Evolutionary conservation across 306 rosid species (phyloP), one percentile per base, ranked within the genome.

Genomic region (Prunus fruticosa): DNA sequence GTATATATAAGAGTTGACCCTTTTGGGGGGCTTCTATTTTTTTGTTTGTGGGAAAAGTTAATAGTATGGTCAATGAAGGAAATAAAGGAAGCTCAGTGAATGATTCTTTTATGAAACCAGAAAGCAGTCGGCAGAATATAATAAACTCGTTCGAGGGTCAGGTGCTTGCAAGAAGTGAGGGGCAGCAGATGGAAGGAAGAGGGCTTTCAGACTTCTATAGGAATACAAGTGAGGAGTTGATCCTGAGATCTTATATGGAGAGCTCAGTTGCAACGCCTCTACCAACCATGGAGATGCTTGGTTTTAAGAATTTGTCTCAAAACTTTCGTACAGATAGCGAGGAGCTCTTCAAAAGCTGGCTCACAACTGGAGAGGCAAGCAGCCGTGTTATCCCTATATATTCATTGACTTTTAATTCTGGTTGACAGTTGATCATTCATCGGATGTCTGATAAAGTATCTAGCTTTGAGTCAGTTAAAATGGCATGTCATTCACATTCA

Each of bases 301-400:
- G 97, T 1, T 90, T 94, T 84, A 91, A 87, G 87, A 76, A 80
- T 60, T 83, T 90, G 76, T 84, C 98, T 66, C 97, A 90, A 54
- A 85, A 71, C 84, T 86, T 91, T 52, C 95, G 97, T 23, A 56
- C 88, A 0, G 91, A 94, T 50, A 94, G 98, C 15, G 98, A 94
- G 74, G 98, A 94, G 80, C 98, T 94, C 79, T 94, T 94, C 85
- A 91, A 85, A 75, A 90, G 96, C 74, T 94, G 98, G 98, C 91
- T 94, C 28, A 94, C 96, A 79, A 90, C 83, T 83, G 98, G 92
- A 85, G 98, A 94, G 96, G 98, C 94, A 91, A 88, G 96, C 66
- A 18, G 34, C 81, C 75, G 30, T 76, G 41, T 84, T 77, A 23
- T 18, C 25, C 67, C 51, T 54, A 6, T 12, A 23, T 60, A 60